These are phyloP conservation scores for Elsinoe australis DNA, from an alignment of 2,329 filamentous ascomycete genomes.

Conservation along the genomic window DNA sequence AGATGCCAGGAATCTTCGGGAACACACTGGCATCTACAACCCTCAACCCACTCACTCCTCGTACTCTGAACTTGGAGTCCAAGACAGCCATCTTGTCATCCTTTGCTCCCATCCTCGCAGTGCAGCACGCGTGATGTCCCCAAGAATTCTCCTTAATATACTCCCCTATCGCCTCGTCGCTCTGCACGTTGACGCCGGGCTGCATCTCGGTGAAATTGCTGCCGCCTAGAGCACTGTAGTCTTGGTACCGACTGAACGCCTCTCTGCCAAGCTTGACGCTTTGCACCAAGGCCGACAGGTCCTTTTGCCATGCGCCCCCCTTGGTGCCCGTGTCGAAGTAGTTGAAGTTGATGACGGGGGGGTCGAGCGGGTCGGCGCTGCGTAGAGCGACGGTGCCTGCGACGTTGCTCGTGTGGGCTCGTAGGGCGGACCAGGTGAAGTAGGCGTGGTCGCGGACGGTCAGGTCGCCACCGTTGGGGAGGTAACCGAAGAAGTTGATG, in stretches of 20 bases:
- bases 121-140: constrained; percentile 37
- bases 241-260: constrained; percentile 22
- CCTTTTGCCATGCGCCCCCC: constrained; percentile 34
- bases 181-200: not conserved
- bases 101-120: constrained; percentile 29
- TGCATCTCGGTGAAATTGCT: constrained; percentile 20
- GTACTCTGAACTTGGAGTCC: constrained; percentile 23
- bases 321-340: constrained; percentile 46
- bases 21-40: constrained; percentile 39
- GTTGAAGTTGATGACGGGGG: constrained; percentile 56
- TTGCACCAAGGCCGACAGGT: constrained; percentile 49
- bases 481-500: constrained; percentile 49
- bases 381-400: constrained; percentile 54
- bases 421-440: constrained; percentile 48
- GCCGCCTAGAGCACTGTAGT: constrained; percentile 29
- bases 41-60: constrained; percentile 31
- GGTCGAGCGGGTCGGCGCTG: constrained; percentile 55
- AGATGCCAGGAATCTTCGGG: constrained; percentile 32
- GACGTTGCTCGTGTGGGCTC: constrained; percentile 55
- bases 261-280: constrained; percentile 40
- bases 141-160: constrained; percentile 17
- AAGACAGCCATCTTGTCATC: constrained; percentile 23
- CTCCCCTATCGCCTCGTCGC: constrained; percentile 23
- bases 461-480: constrained; percentile 45
- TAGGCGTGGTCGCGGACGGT: constrained; percentile 38